These are phyloP conservation scores for Aspergillus sclerotioniger DNA, from an alignment of 495 filamentous ascomycete genomes.

Conservation along the genomic window DNA sequence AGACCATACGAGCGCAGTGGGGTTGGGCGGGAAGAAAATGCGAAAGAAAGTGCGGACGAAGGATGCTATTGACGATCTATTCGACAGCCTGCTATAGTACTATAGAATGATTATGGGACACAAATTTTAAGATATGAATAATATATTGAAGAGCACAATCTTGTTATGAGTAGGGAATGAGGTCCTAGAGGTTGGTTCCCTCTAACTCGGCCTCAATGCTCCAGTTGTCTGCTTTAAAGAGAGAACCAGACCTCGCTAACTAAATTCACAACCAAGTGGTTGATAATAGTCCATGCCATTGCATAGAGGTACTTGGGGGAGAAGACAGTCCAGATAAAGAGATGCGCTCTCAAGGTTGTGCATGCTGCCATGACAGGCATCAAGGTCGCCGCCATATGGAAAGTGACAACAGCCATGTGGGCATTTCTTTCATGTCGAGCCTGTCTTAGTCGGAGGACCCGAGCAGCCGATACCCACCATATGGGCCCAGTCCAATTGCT, in stretches of 20 bases:
- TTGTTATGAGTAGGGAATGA: neutral
- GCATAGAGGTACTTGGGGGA: constrained; percentile 93
- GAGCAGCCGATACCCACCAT: constrained; percentile 71
- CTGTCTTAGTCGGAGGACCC: constrained; percentile 49
- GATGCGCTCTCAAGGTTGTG: constrained; percentile 75
- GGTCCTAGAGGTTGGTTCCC: neutral
- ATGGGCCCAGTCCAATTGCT: constrained; percentile 91
- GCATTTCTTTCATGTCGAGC: constrained; percentile 17
- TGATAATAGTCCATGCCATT: constrained; percentile 80
- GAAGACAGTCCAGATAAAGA: constrained; percentile 99
- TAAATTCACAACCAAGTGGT: constrained; percentile 69
- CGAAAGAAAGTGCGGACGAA: constrained; percentile 49
- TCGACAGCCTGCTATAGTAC: constrained; percentile 49
- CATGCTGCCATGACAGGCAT: constrained; percentile 86
- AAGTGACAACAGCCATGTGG: constrained; percentile 61
- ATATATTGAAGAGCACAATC: neutral
- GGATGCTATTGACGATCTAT: constrained; percentile 64
- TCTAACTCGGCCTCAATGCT: neutral
- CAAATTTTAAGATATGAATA: neutral
- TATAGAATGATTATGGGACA: neutral
- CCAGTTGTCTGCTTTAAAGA: neutral
- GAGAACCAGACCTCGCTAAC: constrained; percentile 30
- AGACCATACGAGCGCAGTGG: constrained; percentile 12
- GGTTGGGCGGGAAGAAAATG: constrained; percentile 13
- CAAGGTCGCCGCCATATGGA: constrained; percentile 59